These are phyloP conservation scores for Pisolithus albus DNA, from an alignment of 768 basidiomycete genomes.

Conservation along the genomic window DNA sequence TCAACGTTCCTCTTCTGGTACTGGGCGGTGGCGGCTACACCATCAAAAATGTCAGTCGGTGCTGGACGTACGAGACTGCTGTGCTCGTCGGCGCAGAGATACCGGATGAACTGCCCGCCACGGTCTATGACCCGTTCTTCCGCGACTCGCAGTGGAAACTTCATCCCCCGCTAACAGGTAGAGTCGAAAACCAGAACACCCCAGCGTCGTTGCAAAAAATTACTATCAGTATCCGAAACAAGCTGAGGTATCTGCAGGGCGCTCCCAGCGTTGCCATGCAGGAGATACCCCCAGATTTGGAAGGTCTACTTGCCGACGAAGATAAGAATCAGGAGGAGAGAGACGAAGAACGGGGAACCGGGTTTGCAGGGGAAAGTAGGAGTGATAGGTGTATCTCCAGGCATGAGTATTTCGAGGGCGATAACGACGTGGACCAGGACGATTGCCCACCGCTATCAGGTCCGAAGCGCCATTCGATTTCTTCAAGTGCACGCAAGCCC, in stretches of 20 bases:
- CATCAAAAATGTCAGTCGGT: conserved; percentile 94
- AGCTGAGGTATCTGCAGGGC: conserved; percentile 86
- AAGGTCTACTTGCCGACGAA: conserved; percentile 68
- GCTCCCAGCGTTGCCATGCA: conserved; percentile 97
- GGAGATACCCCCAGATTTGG: conserved; percentile 90
- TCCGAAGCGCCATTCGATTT: conserved; percentile 9
- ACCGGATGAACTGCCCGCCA: conserved; percentile 81
- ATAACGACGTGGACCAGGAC: conserved; percentile 57
- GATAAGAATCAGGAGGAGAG: conserved; percentile 60
- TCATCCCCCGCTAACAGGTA: conserved; percentile 86
- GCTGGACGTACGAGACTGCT: conserved; percentile 98
- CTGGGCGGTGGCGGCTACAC: conserved; percentile 96
- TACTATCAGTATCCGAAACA: conserved; percentile 76
- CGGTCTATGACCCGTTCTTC: conserved; percentile 91
- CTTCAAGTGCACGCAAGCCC: conserved; percentile 11
- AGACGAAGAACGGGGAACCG: conserved; percentile 59
- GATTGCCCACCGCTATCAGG: conserved; percentile 27
- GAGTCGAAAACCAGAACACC: conserved; percentile 91
- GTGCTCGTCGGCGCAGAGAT: conserved; percentile 80
- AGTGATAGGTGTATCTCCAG: conserved; percentile 45
- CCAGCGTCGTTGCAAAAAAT: conserved; percentile 79
- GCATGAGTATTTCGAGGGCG: conserved; percentile 72
- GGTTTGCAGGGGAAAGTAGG: conserved; percentile 46
- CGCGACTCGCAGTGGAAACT: conserved; percentile 87
- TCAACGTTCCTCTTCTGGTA: conserved; percentile 84